A percentile compares a stretch with the other conserved stretches of the same genome.
Conservation (phyloP, 768 basidiomycete species). For the Termitomyces sp. region DNA sequence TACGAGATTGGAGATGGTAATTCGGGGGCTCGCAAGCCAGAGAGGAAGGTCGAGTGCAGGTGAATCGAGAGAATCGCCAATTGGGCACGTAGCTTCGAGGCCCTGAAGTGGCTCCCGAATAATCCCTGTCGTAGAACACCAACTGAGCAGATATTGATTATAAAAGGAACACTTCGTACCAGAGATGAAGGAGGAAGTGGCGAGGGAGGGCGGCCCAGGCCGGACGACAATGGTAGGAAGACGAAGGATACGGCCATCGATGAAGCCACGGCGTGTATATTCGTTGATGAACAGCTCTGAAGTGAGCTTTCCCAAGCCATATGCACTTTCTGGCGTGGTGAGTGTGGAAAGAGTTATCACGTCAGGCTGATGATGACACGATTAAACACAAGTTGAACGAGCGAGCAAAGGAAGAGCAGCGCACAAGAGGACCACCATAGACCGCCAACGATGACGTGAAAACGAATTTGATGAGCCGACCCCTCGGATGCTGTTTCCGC, state of each 20-base stretch:
- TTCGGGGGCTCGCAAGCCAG: slow-evolving; percentile 50
- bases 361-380: slow-evolving; percentile 27
- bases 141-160: background rate
- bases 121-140: slow-evolving; percentile 28
- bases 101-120: slow-evolving; percentile 58
- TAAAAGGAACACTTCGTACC: slow-evolving; percentile 24
- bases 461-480: slow-evolving; percentile 43
- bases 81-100: slow-evolving; percentile 44
- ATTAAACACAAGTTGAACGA: background rate
- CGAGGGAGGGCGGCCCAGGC: slow-evolving; percentile 49
- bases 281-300: slow-evolving; percentile 57
- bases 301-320: slow-evolving; percentile 54
- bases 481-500: slow-evolving; percentile 16
- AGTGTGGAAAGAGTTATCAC: slow-evolving; percentile 45
- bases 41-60: slow-evolving; percentile 42
- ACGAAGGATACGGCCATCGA: slow-evolving; percentile 57
- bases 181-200: slow-evolving; percentile 55
- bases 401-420: slow-evolving; percentile 1
- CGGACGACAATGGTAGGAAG: slow-evolving; percentile 59
- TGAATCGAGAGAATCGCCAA: slow-evolving; percentile 40
- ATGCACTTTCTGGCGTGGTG: slow-evolving; percentile 52
- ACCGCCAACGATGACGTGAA: slow-evolving; percentile 59
- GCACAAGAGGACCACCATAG: slow-evolving; percentile 50
- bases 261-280: slow-evolving; percentile 51
- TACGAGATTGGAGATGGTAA: slow-evolving; percentile 51